Conservation (phyloP, 192 early-diverging fungal species). For the Linnemannia exigua region DNA sequence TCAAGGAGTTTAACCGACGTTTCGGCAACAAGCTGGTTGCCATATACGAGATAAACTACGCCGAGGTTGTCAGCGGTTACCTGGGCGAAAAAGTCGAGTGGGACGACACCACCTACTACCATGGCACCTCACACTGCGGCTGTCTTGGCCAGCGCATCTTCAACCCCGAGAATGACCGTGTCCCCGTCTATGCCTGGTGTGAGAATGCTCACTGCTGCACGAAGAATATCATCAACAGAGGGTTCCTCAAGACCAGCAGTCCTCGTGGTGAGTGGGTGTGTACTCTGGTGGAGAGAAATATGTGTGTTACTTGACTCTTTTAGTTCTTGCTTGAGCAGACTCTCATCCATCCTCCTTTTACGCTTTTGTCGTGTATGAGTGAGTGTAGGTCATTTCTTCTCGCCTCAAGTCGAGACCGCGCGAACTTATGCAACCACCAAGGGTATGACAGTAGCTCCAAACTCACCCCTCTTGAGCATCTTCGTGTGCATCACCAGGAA, state of each 20-base stretch:
- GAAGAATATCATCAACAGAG: not conserved
- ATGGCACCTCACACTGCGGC: not conserved
- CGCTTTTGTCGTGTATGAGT: too few relatives aligned
- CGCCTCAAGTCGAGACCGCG: not conserved
- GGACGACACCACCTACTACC: not conserved
- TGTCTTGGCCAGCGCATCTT: not conserved
- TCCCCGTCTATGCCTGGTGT: not conserved
- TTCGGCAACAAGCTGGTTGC: not conserved
- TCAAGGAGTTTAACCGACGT: not conserved
- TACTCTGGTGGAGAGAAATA: too few relatives aligned
- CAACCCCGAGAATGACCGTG: not conserved
- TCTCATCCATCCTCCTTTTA: too few relatives aligned
- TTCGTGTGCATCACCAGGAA: not conserved
- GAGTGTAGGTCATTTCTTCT: not conserved
- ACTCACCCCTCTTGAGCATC: not conserved
- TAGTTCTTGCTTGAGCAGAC: too few relatives aligned
- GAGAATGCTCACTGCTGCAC: not conserved
- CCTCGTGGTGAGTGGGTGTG: not conserved
- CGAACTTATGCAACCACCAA: not conserved
- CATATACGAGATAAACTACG: not conserved
- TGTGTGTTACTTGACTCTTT: too few relatives aligned
- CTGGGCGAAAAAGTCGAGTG: not conserved
- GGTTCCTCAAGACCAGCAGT: not conserved
- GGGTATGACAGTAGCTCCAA: not conserved
- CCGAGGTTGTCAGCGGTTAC: not conserved